Evolutionary conservation across 192 early-diverging fungal species (phyloP).

Genomic region (Endogone sp.): DNA sequence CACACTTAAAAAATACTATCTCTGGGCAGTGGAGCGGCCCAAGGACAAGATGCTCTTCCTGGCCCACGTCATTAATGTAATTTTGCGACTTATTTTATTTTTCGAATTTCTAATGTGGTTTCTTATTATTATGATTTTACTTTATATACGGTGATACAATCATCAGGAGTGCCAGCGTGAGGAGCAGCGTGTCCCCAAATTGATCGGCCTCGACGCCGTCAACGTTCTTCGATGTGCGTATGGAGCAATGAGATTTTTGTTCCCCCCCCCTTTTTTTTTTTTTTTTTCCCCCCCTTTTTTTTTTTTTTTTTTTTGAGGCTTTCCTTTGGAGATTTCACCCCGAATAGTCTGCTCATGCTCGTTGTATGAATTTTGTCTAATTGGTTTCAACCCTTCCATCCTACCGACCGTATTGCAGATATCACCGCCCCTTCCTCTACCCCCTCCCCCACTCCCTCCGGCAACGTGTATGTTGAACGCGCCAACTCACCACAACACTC

Average conservation of each 20-base stretch:
- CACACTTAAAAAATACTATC: constrained; percentile 45
- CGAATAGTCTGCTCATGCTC: too few species aligned
- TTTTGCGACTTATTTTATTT: not conserved
- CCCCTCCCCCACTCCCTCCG: not conserved
- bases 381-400: too few species aligned
- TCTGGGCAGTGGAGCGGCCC: constrained; percentile 43
- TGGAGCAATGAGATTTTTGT: not conserved
- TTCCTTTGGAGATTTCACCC: too few species aligned
- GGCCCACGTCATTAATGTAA: constrained; percentile 29
- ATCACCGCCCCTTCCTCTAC: not conserved
- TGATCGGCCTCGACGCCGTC: constrained; percentile 47
- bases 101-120: too few species aligned
- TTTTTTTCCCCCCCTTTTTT: not conserved
- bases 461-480: not conserved
- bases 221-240: constrained; percentile 33
- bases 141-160: not conserved
- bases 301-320: too few species aligned
- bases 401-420: not conserved
- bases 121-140: not conserved
- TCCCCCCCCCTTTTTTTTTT: not conserved
- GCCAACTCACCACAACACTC: not conserved
- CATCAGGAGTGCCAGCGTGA: constrained; percentile 37
- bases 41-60: constrained; percentile 47
- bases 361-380: too few species aligned
- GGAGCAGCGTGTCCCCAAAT: constrained; percentile 35